phyloP scores from a whole-genome alignment of 371 early-diverging fungal genomes.

The Mucor racemosus region DNA sequence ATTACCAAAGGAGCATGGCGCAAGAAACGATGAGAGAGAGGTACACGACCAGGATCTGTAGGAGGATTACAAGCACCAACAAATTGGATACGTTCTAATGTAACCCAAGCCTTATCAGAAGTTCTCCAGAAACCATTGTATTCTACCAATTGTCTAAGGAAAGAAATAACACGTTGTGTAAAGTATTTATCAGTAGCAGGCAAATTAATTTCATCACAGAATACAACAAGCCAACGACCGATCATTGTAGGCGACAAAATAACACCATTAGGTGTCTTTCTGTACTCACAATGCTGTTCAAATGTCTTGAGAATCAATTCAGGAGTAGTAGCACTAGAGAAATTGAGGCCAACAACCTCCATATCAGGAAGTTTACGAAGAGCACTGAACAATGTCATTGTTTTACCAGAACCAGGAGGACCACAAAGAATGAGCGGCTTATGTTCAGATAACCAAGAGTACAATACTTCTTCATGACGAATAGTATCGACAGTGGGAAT shows the following conservation, averaged over 20 bases:
- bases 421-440: slow-evolving; percentile 96
- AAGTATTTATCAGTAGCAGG: slow-evolving; percentile 96
- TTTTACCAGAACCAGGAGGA: slow-evolving; percentile 99
- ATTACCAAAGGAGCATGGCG: slow-evolving; percentile 96
- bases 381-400: slow-evolving; percentile 97
- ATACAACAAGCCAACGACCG: slow-evolving; percentile 96
- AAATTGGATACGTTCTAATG: slow-evolving; percentile 95
- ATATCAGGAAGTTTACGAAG: slow-evolving; percentile 94
- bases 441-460: slow-evolving; percentile 95
- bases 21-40: slow-evolving; percentile 93
- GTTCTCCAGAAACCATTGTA: slow-evolving; percentile 97
- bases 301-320: slow-evolving; percentile 95
- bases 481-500: slow-evolving; percentile 98
- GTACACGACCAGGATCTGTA: slow-evolving; percentile 98
- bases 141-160: slow-evolving; percentile 94
- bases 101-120: slow-evolving; percentile 90
- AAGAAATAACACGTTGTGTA: slow-evolving; percentile 97
- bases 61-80: slow-evolving; percentile 99
- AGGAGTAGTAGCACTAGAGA: slow-evolving; percentile 96
- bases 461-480: slow-evolving; percentile 95
- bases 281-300: slow-evolving; percentile 97
- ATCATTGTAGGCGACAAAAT: slow-evolving; percentile 84
- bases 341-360: slow-evolving; percentile 98
- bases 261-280: slow-evolving; percentile 93
- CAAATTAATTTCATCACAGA: slow-evolving; percentile 99